phyloP scores from a whole-genome alignment of 2,329 filamentous ascomycete genomes.

The Lithohypha guttulata region DNA sequence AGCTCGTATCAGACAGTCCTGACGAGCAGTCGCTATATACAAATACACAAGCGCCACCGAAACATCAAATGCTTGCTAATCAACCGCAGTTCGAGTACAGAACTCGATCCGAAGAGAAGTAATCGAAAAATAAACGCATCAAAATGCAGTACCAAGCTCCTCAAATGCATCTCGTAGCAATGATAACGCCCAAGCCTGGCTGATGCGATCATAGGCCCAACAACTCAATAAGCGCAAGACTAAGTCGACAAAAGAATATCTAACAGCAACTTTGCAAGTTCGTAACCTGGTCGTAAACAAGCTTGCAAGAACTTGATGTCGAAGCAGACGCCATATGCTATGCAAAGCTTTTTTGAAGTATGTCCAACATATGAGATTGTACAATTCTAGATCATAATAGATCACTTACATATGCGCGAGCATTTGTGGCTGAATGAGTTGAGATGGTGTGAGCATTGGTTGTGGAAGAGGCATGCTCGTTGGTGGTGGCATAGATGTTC shows the following conservation, averaged over 20 bases:
- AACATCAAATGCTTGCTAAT: neutral
- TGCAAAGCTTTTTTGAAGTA: conserved; percentile 10
- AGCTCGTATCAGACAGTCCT: too few relatives aligned
- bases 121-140: neutral
- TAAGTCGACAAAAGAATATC: too few relatives aligned
- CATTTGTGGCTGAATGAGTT: conserved; percentile 22
- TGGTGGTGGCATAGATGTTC: conserved; percentile 21
- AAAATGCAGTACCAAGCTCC: conserved; percentile 3
- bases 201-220: too few relatives aligned
- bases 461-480: conserved; percentile 20
- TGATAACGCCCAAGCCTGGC: neutral
- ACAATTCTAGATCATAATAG: too few relatives aligned
- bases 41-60: conserved; percentile 7
- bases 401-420: conserved; percentile 10
- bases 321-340: neutral
- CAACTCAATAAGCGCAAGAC: too few relatives aligned
- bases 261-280: too few relatives aligned
- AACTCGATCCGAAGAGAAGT: too few relatives aligned
- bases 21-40: too few relatives aligned
- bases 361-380: too few relatives aligned
- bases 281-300: conserved; percentile 5
- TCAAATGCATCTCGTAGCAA: too few relatives aligned
- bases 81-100: too few relatives aligned
- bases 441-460: conserved; percentile 20
- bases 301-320: neutral